Percentiles rank a stretch among this genome's conserved stretches.
Conservation (phyloP, 306 rosid species). For the Acmispon strigosus region DNA sequence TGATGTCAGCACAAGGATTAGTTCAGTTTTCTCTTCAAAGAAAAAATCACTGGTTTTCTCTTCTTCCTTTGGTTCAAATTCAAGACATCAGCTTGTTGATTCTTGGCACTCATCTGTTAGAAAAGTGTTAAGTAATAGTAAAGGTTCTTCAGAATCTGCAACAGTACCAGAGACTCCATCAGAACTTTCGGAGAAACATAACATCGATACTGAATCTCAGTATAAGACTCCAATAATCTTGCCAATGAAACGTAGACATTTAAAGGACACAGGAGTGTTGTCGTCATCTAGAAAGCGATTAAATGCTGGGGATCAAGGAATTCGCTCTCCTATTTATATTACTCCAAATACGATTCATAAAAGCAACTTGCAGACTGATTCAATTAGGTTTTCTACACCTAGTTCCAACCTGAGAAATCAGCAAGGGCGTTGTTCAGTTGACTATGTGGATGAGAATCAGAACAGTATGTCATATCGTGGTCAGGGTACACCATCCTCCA, state of each 20-base stretch:
- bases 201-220: slow-evolving; percentile 44
- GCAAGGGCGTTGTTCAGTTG: slow-evolving; percentile 35
- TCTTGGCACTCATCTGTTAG: slow-evolving; percentile 25
- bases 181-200: slow-evolving; percentile 29
- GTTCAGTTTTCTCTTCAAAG: slow-evolving; percentile 29
- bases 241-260: slow-evolving; percentile 59
- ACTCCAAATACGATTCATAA: slow-evolving; percentile 25
- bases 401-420: slow-evolving; percentile 42
- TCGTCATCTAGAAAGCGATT: slow-evolving; percentile 52
- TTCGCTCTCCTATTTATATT: slow-evolving; percentile 51
- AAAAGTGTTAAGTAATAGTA: slow-evolving; percentile 23
- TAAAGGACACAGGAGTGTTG: slow-evolving; percentile 45
- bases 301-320: slow-evolving; percentile 49
- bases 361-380: slow-evolving; percentile 35
- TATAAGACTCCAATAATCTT: slow-evolving; percentile 50
- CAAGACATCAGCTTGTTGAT: slow-evolving; percentile 40
- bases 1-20: slow-evolving; percentile 38
- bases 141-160: slow-evolving; percentile 19
- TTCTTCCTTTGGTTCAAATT: slow-evolving; percentile 41
- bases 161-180: slow-evolving; percentile 33
- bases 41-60: slow-evolving; percentile 48
- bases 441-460: slow-evolving; percentile 48
- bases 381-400: slow-evolving; percentile 39
- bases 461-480: slow-evolving; percentile 29
- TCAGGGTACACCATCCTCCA: slow-evolving; percentile 41